Conservation (phyloP, 768 basidiomycete genomes). For the Tulasnella sp. region DNA sequence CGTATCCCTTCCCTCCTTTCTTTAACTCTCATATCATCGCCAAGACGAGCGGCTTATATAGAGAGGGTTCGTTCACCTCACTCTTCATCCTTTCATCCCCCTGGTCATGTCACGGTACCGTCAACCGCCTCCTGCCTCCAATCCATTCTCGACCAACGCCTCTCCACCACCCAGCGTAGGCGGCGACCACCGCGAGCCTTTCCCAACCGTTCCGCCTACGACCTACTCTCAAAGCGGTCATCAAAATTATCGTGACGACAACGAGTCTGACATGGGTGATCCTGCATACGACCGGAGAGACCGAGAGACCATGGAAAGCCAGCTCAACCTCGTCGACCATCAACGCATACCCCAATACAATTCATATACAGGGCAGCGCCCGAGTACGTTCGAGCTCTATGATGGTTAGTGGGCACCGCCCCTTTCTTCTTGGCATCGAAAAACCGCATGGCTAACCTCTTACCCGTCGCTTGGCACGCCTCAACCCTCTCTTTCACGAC, state of each 20-base stretch:
- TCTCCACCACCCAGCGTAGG: slow-evolving; percentile 4
- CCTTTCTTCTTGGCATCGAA: not conserved
- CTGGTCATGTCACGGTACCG: too few species aligned
- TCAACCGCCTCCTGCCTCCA: not conserved
- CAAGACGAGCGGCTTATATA: too few species aligned
- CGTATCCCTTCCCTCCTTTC: too few species aligned
- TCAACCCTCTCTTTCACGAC: not conserved
- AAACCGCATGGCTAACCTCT: not conserved
- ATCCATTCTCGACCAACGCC: slow-evolving; percentile 10
- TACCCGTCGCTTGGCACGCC: not conserved
- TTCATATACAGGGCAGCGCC: not conserved
- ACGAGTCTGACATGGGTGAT: slow-evolving; percentile 14
- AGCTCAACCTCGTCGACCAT: slow-evolving; percentile 1
- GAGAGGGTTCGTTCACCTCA: too few species aligned
- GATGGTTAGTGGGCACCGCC: slow-evolving; percentile 6
- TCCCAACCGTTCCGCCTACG: not conserved
- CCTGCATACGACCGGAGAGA: not conserved
- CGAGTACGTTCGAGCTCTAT: slow-evolving; percentile 8
- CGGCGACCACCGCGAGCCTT: slow-evolving; percentile 2
- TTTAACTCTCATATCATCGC: too few species aligned
- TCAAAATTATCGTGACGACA: slow-evolving; percentile 11
- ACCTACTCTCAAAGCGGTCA: not conserved
- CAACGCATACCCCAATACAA: not conserved
- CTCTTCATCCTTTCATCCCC: too few species aligned
- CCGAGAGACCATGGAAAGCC: slow-evolving; percentile 1